A percentile compares a stretch with the other conserved stretches of the same genome.
Evolutionary conservation across 495 filamentous ascomycete species (phyloP).

Genomic region (Talaromyces nanjingensis): DNA sequence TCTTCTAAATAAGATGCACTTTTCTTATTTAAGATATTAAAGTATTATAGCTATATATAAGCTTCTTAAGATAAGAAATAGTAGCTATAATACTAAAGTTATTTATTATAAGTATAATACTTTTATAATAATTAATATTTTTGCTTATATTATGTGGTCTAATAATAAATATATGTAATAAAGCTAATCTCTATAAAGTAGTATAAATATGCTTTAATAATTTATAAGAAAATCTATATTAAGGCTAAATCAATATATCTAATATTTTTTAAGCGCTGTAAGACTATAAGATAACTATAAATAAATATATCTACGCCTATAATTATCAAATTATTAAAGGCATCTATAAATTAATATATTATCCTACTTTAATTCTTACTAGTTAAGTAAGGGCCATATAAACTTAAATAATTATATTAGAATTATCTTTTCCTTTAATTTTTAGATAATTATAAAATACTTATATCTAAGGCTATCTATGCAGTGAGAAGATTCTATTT

Average conservation of each 20-base stretch:
- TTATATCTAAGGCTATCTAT: slow-evolving; percentile 14
- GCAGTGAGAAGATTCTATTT: slow-evolving; percentile 21
- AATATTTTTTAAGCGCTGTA: slow-evolving; percentile 17
- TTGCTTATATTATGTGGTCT: background rate
- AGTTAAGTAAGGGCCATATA: slow-evolving; percentile 18
- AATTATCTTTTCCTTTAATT: slow-evolving; percentile 12
- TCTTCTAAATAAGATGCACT: no score
- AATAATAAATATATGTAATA: background rate
- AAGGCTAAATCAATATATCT: slow-evolving; percentile 21
- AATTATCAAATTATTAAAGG: slow-evolving; percentile 24
- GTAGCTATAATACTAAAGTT: no score
- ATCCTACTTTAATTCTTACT: slow-evolving; percentile 23
- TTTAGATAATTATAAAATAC: slow-evolving; percentile 12
- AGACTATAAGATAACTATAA: slow-evolving; percentile 30
- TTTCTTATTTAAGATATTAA: no score
- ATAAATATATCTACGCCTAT: slow-evolving; percentile 31
- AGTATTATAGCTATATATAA: no score
- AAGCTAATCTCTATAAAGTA: background rate
- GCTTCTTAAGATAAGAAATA: no score
- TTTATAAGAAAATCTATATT: background rate
- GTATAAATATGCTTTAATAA: background rate
- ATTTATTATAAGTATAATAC: background rate
- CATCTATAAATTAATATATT: slow-evolving; percentile 36
- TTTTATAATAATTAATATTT: background rate
- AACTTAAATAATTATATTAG: slow-evolving; percentile 7